These are phyloP conservation scores for Penicillium egyptiacum DNA, from an alignment of 495 filamentous ascomycete species.

Conservation along the genomic window DNA sequence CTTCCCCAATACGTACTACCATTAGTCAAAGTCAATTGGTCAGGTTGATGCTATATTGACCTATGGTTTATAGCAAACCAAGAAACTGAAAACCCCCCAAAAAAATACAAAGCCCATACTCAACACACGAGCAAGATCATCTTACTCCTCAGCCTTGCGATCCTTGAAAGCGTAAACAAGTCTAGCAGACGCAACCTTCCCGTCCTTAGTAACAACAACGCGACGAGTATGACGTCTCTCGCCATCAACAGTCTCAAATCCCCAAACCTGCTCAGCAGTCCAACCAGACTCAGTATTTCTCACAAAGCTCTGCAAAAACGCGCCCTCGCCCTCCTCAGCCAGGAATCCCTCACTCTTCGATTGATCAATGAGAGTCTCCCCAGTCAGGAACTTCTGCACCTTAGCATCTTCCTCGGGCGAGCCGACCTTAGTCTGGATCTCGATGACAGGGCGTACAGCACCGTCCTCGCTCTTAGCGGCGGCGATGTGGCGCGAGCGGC, in stretches of 20 bases:
- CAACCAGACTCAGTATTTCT: slow-evolving; percentile 42
- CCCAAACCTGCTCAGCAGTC: slow-evolving; percentile 63
- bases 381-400: slow-evolving; percentile 46
- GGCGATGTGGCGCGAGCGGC: slow-evolving; percentile 56
- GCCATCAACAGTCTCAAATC: slow-evolving; percentile 58
- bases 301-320: slow-evolving; percentile 49
- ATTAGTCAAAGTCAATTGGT: not conserved
- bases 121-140: not conserved
- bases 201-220: slow-evolving; percentile 62
- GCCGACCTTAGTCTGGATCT: slow-evolving; percentile 35
- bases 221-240: slow-evolving; percentile 68
- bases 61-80: not conserved
- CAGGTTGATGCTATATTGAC: not conserved
- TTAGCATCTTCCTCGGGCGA: slow-evolving; percentile 44
- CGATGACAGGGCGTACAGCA: slow-evolving; percentile 36
- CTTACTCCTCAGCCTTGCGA: slow-evolving; percentile 12
- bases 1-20: not conserved
- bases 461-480: slow-evolving; percentile 37
- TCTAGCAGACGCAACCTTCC: slow-evolving; percentile 58
- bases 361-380: slow-evolving; percentile 42
- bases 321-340: slow-evolving; percentile 42
- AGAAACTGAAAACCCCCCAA: not conserved
- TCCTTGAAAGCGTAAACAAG: slow-evolving; percentile 70
- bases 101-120: not conserved
- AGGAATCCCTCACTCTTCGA: slow-evolving; percentile 37